Evolutionary conservation across 306 rosid species (phyloP).

Genomic region (Fragaria vesca): DNA sequence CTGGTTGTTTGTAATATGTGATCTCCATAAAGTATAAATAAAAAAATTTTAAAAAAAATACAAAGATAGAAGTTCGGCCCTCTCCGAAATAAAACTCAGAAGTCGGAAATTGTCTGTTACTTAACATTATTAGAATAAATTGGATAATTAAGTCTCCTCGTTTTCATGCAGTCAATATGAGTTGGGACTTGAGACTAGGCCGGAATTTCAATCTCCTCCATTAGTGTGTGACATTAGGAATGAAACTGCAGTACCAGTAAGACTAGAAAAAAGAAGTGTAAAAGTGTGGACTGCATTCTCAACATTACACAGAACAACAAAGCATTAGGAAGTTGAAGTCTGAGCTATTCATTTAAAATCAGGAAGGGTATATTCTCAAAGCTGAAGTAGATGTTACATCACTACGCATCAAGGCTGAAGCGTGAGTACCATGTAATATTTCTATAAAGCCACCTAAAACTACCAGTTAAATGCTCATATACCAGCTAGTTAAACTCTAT

Average conservation of each 20-base stretch:
- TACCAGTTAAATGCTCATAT: not conserved
- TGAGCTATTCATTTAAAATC: not conserved
- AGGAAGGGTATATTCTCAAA: not conserved
- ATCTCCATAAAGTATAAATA: no score
- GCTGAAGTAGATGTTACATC: not conserved
- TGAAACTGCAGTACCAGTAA: not conserved
- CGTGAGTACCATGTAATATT: not conserved
- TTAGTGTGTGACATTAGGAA: not conserved
- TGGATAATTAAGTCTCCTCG: not conserved
- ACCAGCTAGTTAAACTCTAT: not conserved
- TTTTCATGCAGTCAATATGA: not conserved
- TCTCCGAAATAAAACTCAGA: no score
- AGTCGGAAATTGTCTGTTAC: no score
- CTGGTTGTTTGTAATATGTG: no score
- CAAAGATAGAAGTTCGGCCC: no score
- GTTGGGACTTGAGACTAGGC: not conserved
- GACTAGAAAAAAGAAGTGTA: no score
- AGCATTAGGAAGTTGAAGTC: not conserved
- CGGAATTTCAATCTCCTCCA: no score
- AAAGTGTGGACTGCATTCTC: not conserved
- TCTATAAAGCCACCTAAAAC: not conserved
- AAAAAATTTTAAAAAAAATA: no score
- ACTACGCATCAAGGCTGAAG: not conserved
- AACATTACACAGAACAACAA: not conserved
- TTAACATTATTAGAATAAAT: no score